Conservation (phyloP, 345 rosid species). For the Hibiscus mutabilis region DNA sequence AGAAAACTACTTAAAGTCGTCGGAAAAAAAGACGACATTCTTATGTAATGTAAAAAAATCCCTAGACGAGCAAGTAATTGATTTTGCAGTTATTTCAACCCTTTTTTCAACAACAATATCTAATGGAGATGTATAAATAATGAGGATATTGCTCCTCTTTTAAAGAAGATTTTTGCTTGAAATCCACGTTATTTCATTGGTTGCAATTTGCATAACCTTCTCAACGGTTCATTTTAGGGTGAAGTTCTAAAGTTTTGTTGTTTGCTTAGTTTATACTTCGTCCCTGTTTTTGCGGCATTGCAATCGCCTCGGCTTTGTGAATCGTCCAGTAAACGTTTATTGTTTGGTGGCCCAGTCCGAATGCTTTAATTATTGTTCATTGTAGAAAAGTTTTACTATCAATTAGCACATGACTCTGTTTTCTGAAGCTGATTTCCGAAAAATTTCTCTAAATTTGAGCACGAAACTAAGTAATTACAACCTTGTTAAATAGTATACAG, state of each 20-base stretch:
- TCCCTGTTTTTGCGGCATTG: neutral
- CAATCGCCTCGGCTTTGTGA: neutral
- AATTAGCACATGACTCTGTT: neutral
- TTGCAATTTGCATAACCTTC: neutral
- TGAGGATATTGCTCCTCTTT: too few species aligned
- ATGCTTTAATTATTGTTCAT: neutral
- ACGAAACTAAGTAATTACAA: neutral
- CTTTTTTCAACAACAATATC: too few species aligned
- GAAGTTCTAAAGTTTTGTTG: neutral
- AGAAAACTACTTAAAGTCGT: too few species aligned
- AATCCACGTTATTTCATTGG: neutral
- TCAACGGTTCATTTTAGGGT: neutral
- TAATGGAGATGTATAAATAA: too few species aligned
- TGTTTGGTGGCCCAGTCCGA: neutral
- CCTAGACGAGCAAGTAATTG: too few species aligned
- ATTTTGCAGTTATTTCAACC: too few species aligned
- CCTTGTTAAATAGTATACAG: neutral
- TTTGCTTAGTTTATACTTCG: neutral
- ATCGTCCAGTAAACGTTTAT: neutral
- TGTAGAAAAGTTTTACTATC: neutral
- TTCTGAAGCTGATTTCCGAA: neutral
- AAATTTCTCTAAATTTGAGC: constrained; percentile 15
- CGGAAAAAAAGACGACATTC: too few species aligned
- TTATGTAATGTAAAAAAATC: too few species aligned
- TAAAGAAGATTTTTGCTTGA: neutral